Evolutionary conservation across 2,329 filamentous ascomycete genomes (phyloP), one percentile per base, ranked within the genome.

Genomic region (Talaromyces sp.): DNA sequence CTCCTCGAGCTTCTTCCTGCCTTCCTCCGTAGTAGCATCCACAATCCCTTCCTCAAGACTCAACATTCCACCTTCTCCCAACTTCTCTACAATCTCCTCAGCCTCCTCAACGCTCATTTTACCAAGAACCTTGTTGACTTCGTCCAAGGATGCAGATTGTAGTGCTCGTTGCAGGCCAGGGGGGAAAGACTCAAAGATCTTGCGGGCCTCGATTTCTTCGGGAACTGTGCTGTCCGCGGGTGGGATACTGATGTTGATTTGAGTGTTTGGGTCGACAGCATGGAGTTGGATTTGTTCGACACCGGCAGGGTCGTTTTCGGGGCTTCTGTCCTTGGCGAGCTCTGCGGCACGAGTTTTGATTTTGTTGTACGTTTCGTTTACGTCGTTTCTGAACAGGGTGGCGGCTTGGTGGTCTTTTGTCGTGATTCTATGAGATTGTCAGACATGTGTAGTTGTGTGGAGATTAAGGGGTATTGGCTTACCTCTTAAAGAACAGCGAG

Each of bases 271-370:
- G 76, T 97, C 93, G 11, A 99, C 93, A 14, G 95, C 94, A 75
- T 99, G 95, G 56, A 99, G 85, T 79, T 99, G 96, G 70, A 99
- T 99, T 78, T 97, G 94, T 81, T 99, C 95, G 10, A 96, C 90
- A 22, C 90, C 92, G 27, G 84, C 86, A 1, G 79, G 79, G 8
- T 82, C 81, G 52, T 78, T 76, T 22, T 82, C 82, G 6, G 81
- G 83, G 52, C 83, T 80, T 65, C 82, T 79, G 70, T 90, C 84
- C 68, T 86, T 86, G 47, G 82, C 83, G 68, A 97, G 89, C 77
- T 96, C 91, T 7, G 85, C 84, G 1, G 90, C 88, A 57, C 95
- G 88, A 31, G 84, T 88, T 72, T 88, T 88, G 77, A 99, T 98
- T 62, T 89, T 88, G 72, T 84, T 83, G 78, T 96, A 97, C 3